Evolutionary conservation across 1,284 basidiomycete genomes (phyloP), one percentile per base, ranked within the genome.

Genomic region (Quambalaria eucalypti): DNA sequence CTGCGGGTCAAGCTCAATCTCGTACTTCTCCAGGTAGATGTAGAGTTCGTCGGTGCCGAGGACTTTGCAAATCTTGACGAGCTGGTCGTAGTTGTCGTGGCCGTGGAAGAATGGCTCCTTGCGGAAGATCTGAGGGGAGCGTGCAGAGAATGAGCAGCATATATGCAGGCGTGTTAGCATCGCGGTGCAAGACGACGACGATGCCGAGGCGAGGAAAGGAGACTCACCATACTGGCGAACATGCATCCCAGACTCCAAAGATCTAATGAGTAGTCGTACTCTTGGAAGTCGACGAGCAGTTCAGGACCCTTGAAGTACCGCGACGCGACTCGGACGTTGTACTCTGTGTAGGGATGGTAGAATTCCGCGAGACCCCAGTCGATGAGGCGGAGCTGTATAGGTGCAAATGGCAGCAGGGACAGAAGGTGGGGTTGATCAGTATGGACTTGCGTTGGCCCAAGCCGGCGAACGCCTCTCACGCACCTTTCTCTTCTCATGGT

Each of bases 71-170:
- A 98, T 98, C 80, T 96, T 97, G 71, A 97, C 93, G 49, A 98
- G 80, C 76, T 98, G 93, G 78, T 98, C 95, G 74, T 93, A 95
- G 77, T 98, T 98, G 78, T 97, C 92, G 76, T 96, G 92, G 12
- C 93, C 93, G 74, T 98, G 93, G 84, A 98, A 98, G 81, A 98
- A 95, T 12, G 93, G 93, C 75, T 98, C 93, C 78, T 97, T 97
- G 66, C 93, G 85, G 84, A 98, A 97, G 74, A 98, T 98, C n/a
- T n/a, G n/a, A n/a, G n/a, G n/a, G n/a, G n/a, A n/a, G n/a, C n/a
- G n/a, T n/a, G n/a, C n/a, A 90, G 57, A 53, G n/a, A n/a, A n/a
- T n/a, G n/a, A n/a, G n/a, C n/a, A n/a, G n/a, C n/a, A n/a, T n/a
- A n/a, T n/a, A n/a, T n/a, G n/a, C n/a, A n/a, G n/a, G n/a, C n/a